Evolutionary conservation across 192 early-diverging fungal species (phyloP).

Genomic region (Podila minutissima): DNA sequence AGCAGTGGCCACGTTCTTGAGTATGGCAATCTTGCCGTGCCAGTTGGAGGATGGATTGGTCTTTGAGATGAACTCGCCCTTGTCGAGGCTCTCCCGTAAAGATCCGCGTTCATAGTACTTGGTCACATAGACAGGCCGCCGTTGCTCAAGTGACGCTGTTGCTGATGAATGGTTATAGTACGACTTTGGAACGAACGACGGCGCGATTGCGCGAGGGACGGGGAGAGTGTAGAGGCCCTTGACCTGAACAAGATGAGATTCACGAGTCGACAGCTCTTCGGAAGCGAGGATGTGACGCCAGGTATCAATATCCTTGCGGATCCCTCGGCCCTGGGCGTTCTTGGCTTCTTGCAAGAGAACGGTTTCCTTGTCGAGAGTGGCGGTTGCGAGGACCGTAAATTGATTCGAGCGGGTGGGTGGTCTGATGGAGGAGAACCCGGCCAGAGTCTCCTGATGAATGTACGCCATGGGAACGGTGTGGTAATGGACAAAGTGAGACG

Average conservation of each 20-base stretch:
- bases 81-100: slow-evolving; percentile 17
- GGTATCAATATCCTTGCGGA: not conserved
- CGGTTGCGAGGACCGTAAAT: slow-evolving; percentile 17
- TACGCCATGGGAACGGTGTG: not conserved
- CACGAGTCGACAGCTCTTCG: not conserved
- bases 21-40: slow-evolving; percentile 8
- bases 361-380: not conserved
- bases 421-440: not conserved
- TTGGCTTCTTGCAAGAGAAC: not conserved
- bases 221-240: not conserved
- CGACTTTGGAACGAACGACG: too few species aligned
- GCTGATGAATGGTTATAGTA: not conserved
- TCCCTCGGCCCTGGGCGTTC: not conserved
- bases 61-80: not conserved
- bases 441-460: slow-evolving; percentile 1
- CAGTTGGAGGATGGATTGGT: not conserved
- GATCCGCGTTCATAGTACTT: slow-evolving; percentile 21
- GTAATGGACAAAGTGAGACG: not conserved
- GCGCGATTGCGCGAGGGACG: too few species aligned
- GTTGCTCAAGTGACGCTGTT: not conserved
- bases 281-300: not conserved
- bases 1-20: slow-evolving; percentile 25
- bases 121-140: slow-evolving; percentile 8
- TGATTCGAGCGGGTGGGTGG: slow-evolving; percentile 19
- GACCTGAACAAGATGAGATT: not conserved